Conservation (phyloP, 768 basidiomycete species). For the Boletus rubropictus region DNA sequence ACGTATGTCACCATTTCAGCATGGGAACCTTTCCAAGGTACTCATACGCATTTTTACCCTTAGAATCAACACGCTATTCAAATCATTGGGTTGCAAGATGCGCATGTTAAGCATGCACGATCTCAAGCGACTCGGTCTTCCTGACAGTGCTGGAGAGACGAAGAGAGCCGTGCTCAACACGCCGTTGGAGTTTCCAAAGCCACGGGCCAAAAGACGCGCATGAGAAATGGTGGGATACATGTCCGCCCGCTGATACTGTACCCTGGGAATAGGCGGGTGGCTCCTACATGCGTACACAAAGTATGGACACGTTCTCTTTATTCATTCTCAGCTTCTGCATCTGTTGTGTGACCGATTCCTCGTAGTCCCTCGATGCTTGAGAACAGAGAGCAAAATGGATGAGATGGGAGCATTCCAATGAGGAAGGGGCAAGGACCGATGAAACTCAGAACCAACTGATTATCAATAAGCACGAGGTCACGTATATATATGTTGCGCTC, state of each 20-base stretch:
- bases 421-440: no score
- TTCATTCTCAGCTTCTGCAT: not conserved
- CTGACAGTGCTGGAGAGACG: constrained; percentile 52
- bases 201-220: constrained; percentile 31
- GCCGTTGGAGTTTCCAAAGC: constrained; percentile 81
- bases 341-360: not conserved
- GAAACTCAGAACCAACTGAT: not conserved
- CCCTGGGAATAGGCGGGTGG: not conserved
- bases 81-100: constrained; percentile 74
- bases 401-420: no score
- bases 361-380: not conserved
- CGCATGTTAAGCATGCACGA: constrained; percentile 52
- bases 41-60: not conserved
- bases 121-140: constrained; percentile 62
- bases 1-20: constrained; percentile 47
- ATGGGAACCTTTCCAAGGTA: not conserved
- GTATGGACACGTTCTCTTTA: not conserved
- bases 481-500: not conserved
- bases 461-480: constrained; percentile 1
- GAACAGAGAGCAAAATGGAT: not conserved
- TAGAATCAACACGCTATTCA: constrained; percentile 67
- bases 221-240: constrained; percentile 6
- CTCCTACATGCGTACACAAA: not conserved
- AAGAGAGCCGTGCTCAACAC: constrained; percentile 70
- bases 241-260: not conserved